Evolutionary conservation across 495 filamentous ascomycete species (phyloP).

Genomic region (Alectoria sarmentosa): DNA sequence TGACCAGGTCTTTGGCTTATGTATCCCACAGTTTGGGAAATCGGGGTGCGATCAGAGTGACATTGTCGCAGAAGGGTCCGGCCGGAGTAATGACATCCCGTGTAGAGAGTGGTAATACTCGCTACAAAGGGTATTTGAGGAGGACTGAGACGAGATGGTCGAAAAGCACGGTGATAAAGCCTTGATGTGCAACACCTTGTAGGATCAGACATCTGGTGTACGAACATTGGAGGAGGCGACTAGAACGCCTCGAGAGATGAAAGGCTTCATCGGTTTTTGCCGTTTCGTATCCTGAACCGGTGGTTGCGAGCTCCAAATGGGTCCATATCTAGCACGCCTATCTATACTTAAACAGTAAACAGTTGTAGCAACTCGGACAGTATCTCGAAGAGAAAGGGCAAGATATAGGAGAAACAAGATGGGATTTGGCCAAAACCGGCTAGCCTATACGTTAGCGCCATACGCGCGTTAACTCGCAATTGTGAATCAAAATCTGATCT

Average conservation of each 20-base stretch:
- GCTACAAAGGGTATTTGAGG: background rate
- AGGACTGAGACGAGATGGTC: background rate
- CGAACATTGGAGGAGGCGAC: background rate
- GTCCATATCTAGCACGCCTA: background rate
- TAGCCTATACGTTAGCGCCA: constrained; percentile 6
- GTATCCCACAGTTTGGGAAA: background rate
- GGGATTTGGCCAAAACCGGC: background rate
- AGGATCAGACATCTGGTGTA: background rate
- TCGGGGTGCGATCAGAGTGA: background rate
- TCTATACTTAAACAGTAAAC: background rate
- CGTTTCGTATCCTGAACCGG: background rate
- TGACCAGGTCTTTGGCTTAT: background rate
- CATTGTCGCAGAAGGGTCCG: background rate
- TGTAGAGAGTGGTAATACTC: background rate
- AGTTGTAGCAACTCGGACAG: background rate
- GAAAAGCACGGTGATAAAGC: background rate
- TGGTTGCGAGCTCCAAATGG: background rate
- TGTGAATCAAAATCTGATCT: background rate
- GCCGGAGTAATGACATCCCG: background rate
- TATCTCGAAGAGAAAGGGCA: background rate
- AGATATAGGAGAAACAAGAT: background rate
- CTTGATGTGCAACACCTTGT: background rate
- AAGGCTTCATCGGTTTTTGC: background rate
- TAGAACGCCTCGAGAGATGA: background rate
- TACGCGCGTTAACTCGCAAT: constrained; percentile 8